These are phyloP conservation scores for Lanmaoa rubissima DNA, from an alignment of 768 basidiomycete genomes.

Conservation along the genomic window DNA sequence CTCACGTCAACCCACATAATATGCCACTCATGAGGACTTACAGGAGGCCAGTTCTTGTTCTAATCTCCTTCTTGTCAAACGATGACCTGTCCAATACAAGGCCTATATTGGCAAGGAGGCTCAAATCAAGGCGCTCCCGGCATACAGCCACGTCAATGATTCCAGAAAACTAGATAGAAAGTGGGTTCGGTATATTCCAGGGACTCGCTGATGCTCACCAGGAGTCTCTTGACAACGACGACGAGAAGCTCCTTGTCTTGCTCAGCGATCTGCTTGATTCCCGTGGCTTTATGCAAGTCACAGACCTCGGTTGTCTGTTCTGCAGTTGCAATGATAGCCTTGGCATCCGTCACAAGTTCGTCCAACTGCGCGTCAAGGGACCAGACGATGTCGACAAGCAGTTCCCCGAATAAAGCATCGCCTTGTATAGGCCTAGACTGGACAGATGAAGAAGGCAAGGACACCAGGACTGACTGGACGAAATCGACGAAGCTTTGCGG, in stretches of 20 bases:
- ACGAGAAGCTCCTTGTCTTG: constrained; percentile 62
- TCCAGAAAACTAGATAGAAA: constrained; percentile 46
- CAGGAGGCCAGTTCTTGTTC: constrained; percentile 80
- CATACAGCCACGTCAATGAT: constrained; percentile 61
- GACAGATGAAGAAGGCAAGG: constrained; percentile 64
- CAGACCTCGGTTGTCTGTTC: constrained; percentile 22
- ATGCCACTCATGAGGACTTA: constrained; percentile 38
- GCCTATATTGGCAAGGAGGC: constrained; percentile 59
- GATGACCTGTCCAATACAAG: constrained; percentile 65
- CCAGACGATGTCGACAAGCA: constrained; percentile 81
- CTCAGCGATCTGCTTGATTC: constrained; percentile 53
- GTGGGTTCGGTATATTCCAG: neutral
- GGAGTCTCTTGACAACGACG: constrained; percentile 54
- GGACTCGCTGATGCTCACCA: constrained; percentile 40
- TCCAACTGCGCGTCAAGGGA: constrained; percentile 75
- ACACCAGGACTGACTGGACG: constrained; percentile 56
- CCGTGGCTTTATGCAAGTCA: constrained; percentile 35
- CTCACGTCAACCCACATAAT: neutral
- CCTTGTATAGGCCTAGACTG: constrained; percentile 38
- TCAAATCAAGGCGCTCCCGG: constrained; percentile 71
- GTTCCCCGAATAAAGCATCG: constrained; percentile 55
- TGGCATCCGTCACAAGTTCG: constrained; percentile 59
- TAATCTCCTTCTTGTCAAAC: constrained; percentile 77
- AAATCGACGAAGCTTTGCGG: constrained; percentile 57
- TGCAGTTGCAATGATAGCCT: constrained; percentile 37